These are phyloP conservation scores for Aspergillus mulundensis DNA, from an alignment of 495 filamentous ascomycete species.

Conservation along the genomic window DNA sequence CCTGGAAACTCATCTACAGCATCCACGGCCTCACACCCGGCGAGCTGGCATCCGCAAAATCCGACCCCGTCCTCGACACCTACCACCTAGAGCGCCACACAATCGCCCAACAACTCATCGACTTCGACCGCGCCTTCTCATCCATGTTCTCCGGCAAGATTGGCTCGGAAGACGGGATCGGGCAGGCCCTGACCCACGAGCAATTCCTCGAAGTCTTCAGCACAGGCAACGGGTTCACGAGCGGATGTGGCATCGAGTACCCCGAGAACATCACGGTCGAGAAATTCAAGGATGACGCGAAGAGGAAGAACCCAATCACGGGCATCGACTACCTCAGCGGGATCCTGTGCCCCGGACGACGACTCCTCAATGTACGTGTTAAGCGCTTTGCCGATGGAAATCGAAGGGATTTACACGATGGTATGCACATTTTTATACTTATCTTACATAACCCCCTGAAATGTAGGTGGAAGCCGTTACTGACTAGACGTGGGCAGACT, in stretches of 20 bases:
- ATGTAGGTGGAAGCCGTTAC: too few relatives aligned
- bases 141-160: slow-evolving; percentile 49
- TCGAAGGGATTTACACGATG: slow-evolving; percentile 45
- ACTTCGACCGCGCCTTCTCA: slow-evolving; percentile 62
- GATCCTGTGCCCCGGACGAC: slow-evolving; percentile 29
- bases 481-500: slow-evolving; percentile 20
- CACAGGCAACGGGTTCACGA: slow-evolving; percentile 44
- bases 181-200: slow-evolving; percentile 41
- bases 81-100: slow-evolving; percentile 66
- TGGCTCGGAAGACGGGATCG: slow-evolving; percentile 27
- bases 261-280: slow-evolving; percentile 37
- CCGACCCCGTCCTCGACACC: slow-evolving; percentile 57
- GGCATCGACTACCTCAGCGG: slow-evolving; percentile 46
- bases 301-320: slow-evolving; percentile 22
- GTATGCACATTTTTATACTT: slow-evolving; percentile 17
- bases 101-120: slow-evolving; percentile 69
- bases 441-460: too few relatives aligned
- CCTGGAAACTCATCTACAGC: slow-evolving; percentile 77
- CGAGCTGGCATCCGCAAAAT: slow-evolving; percentile 26
- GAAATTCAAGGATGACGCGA: slow-evolving; percentile 10
- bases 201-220: slow-evolving; percentile 51
- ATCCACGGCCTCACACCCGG: slow-evolving; percentile 55
- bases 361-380: slow-evolving; percentile 32
- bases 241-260: slow-evolving; percentile 46
- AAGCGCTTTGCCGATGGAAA: slow-evolving; percentile 46